Percentiles rank a stretch among this genome's conserved stretches.
phyloP scores from a whole-genome alignment of 2,329 filamentous ascomycete genomes.

The Ascochyta koolunga region DNA sequence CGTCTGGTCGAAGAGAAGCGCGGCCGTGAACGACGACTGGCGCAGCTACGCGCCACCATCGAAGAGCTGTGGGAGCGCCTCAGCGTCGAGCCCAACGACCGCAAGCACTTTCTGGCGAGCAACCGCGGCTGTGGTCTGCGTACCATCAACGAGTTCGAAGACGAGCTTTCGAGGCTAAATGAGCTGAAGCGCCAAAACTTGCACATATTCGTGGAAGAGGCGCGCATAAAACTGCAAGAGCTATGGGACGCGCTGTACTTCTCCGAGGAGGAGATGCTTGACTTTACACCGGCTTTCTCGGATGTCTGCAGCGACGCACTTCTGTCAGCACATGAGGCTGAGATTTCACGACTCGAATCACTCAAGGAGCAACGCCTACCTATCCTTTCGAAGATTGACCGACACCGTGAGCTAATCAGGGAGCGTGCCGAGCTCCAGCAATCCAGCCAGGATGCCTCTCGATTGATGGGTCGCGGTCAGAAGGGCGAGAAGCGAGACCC shows the following conservation, averaged over 20 bases:
- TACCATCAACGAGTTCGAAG: slow-evolving; percentile 94
- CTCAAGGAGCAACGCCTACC: slow-evolving; percentile 88
- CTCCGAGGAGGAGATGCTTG: slow-evolving; percentile 97
- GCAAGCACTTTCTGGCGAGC: slow-evolving; percentile 80
- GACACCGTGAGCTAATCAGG: slow-evolving; percentile 78
- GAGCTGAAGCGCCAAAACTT: slow-evolving; percentile 95
- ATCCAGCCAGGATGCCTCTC: slow-evolving; percentile 92
- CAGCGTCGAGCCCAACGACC: slow-evolving; percentile 79
- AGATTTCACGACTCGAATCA: slow-evolving; percentile 80
- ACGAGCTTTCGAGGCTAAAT: slow-evolving; percentile 83
- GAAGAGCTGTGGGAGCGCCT: slow-evolving; percentile 89
- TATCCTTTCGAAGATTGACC: slow-evolving; percentile 80
- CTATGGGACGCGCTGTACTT: slow-evolving; percentile 95
- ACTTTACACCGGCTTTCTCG: slow-evolving; percentile 95
- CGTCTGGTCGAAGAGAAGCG: slow-evolving; percentile 89
- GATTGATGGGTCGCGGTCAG: slow-evolving; percentile 86
- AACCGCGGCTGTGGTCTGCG: slow-evolving; percentile 91
- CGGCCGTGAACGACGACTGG: slow-evolving; percentile 76
- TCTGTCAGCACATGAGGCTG: slow-evolving; percentile 90
- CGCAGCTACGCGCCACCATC: slow-evolving; percentile 77
- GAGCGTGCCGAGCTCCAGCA: slow-evolving; percentile 87
- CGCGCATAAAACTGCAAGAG: slow-evolving; percentile 86
- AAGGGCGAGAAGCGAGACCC: slow-evolving; percentile 96
- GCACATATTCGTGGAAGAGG: slow-evolving; percentile 94
- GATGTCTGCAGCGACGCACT: slow-evolving; percentile 97